These are phyloP conservation scores for Microbotryum silenes-acaulis DNA, from an alignment of 1,284 basidiomycete genomes.

Conservation along the genomic window DNA sequence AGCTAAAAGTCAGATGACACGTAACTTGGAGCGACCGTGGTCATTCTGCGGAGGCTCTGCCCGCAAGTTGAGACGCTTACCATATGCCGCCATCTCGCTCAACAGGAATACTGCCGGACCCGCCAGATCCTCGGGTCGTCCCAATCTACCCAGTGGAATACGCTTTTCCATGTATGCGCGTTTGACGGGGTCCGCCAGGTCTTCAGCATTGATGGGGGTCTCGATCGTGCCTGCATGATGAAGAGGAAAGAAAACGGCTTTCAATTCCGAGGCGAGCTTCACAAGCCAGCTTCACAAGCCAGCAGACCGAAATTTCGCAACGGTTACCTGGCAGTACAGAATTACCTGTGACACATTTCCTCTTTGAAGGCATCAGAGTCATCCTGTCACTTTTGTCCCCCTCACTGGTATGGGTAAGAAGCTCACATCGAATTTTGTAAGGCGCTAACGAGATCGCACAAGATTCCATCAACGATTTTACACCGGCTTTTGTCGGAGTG, in stretches of 20 bases:
- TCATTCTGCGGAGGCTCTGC: not conserved
- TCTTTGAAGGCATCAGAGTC: not conserved
- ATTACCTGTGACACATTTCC: slow-evolving; percentile 32
- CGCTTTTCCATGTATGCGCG: slow-evolving; percentile 59
- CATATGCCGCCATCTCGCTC: slow-evolving; percentile 64
- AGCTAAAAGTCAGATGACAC: no score
- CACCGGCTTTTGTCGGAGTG: slow-evolving; percentile 71
- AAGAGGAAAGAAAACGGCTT: not conserved
- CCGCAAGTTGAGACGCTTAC: slow-evolving; percentile 36
- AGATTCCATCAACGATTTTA: slow-evolving; percentile 73
- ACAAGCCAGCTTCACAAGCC: not conserved
- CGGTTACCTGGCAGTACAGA: slow-evolving; percentile 43
- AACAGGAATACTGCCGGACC: slow-evolving; percentile 69
- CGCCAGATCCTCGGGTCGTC: slow-evolving; percentile 62
- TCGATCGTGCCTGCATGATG: slow-evolving; percentile 55
- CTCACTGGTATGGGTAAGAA: not conserved
- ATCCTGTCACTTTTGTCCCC: not conserved
- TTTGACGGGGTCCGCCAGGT: slow-evolving; percentile 57
- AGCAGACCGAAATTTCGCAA: slow-evolving; percentile 7
- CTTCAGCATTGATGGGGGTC: slow-evolving; percentile 67
- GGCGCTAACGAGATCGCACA: slow-evolving; percentile 68
- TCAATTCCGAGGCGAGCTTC: no score
- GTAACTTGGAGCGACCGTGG: no score
- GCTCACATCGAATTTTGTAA: slow-evolving; percentile 59
- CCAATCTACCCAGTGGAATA: slow-evolving; percentile 61